Conservation (phyloP, 495 filamentous ascomycete species). For the Podospora anserina region DNA sequence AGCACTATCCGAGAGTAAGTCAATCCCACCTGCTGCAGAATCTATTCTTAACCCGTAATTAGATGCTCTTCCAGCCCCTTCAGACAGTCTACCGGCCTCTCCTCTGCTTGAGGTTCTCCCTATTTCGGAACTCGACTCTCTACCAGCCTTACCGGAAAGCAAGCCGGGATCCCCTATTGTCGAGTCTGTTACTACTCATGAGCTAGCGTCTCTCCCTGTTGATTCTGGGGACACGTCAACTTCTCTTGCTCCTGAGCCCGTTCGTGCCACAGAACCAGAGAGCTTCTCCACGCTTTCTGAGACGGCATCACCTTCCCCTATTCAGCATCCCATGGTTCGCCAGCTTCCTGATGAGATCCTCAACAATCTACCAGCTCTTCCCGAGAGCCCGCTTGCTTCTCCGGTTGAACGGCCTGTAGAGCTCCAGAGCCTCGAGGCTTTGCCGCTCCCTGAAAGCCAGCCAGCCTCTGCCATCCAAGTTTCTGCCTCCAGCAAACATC, state of each 20-base stretch:
- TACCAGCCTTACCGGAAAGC: background rate
- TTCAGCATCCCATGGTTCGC: background rate
- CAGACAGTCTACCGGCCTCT: background rate
- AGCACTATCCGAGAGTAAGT: constrained; percentile 6
- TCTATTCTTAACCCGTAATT: background rate
- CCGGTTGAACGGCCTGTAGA: background rate
- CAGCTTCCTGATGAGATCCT: background rate
- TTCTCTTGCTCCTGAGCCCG: background rate
- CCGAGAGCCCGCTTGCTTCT: constrained; percentile 7
- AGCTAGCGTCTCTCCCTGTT: background rate
- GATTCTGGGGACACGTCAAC: background rate
- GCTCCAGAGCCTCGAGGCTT: background rate
- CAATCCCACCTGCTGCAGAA: background rate
- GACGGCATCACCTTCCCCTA: background rate
- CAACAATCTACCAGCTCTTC: constrained; percentile 1
- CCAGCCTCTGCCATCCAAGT: background rate
- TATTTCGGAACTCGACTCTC: background rate
- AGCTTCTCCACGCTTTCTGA: background rate
- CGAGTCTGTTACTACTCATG: background rate
- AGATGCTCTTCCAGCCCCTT: background rate
- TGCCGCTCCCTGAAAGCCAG: background rate
- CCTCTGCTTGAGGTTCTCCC: background rate
- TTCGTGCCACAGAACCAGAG: background rate
- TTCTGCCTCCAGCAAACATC: background rate
- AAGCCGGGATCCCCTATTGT: background rate